Conservation (phyloP, 2,329 filamentous ascomycete species). For the Neonectria ditissima region DNA sequence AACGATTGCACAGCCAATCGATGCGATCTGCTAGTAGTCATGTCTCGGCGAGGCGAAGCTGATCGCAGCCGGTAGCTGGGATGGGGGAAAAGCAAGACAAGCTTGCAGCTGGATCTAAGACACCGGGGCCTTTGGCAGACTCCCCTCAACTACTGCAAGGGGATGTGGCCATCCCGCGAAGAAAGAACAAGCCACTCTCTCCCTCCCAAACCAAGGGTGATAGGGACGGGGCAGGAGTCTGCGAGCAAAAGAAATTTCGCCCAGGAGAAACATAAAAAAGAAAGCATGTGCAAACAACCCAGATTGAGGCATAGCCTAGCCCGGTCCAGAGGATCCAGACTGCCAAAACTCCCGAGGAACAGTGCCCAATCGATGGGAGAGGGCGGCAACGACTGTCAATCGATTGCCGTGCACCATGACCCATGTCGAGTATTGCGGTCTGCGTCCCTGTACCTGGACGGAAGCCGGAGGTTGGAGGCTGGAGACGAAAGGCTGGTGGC, state of each 20-base stretch:
- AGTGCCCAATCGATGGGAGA: constrained; percentile 40
- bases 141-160: constrained; percentile 16
- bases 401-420: constrained; percentile 29
- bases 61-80: constrained; percentile 19
- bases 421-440: constrained; percentile 15
- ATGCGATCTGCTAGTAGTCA: constrained; percentile 10
- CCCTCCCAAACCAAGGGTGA: constrained; percentile 5
- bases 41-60: constrained; percentile 32
- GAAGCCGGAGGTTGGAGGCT: not conserved
- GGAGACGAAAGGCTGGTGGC: not conserved
- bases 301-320: constrained; percentile 36
- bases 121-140: constrained; percentile 28
- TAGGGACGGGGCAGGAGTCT: constrained; percentile 12
- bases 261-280: constrained; percentile 23
- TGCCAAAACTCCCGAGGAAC: constrained; percentile 34
- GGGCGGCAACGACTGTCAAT: constrained; percentile 33
- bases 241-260: constrained; percentile 35
- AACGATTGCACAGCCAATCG: constrained; percentile 30
- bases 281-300: constrained; percentile 35
- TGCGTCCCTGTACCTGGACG: constrained; percentile 6
- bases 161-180: constrained; percentile 15
- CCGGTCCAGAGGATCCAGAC: constrained; percentile 30
- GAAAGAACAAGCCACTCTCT: constrained; percentile 19
- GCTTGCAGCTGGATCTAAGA: constrained; percentile 36
- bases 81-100: constrained; percentile 30